Conservation (phyloP, 305 asterid genomes). For the Fraxinus floribunda region DNA sequence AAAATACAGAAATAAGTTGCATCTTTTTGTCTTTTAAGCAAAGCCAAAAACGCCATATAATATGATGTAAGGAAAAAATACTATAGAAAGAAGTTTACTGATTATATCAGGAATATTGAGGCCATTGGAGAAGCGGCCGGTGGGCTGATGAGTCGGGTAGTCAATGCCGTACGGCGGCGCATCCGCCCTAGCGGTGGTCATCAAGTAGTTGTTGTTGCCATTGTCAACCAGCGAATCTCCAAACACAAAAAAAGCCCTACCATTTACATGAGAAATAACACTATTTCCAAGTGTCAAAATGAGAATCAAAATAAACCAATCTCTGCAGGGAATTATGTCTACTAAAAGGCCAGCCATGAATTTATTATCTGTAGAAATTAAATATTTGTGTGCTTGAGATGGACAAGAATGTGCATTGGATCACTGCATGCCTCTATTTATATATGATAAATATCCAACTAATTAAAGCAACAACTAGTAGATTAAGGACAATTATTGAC, state of each 20-base stretch:
- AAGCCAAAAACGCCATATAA: background rate
- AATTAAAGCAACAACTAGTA: background rate
- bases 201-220: constrained; percentile 31
- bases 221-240: constrained; percentile 35
- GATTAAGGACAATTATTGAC: background rate
- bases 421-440: background rate
- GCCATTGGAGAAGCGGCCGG: constrained; percentile 39
- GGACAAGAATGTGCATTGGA: background rate
- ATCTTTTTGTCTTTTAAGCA: background rate
- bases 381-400: background rate
- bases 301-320: background rate
- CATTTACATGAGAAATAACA: background rate
- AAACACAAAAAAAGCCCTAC: constrained; percentile 30
- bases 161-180: constrained; percentile 35
- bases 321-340: background rate
- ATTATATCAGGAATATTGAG: constrained; percentile 34
- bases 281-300: background rate
- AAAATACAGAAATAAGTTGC: background rate
- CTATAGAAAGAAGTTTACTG: background rate
- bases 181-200: constrained; percentile 33
- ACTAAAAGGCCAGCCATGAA: background rate
- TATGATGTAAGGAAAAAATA: background rate
- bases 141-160: constrained; percentile 30
- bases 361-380: background rate
- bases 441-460: background rate